Evolutionary conservation across 371 early-diverging fungal species (phyloP), one percentile per base, ranked within the genome.

Genomic region (Phascolomyces articulosus): DNA sequence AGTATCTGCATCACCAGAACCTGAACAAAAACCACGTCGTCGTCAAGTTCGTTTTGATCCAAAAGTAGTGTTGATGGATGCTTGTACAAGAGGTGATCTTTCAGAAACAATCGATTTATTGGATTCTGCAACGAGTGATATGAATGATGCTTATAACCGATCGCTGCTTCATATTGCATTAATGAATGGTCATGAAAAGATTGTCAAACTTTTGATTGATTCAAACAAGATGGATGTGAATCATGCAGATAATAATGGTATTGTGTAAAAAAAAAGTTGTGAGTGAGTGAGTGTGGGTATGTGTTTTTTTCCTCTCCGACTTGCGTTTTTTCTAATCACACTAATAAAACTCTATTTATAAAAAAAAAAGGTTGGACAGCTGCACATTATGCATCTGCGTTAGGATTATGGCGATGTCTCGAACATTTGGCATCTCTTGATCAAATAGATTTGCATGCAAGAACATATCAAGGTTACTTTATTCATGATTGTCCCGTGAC

Each of bases 361-460:
- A n/a, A n/a, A n/a, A n/a, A n/a, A n/a, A n/a, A n/a, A 79, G 80
- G 80, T n/a, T 79, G 82, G 79, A 79, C 82, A 4, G 74, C 77
- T 31, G 65, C 77, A 53, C 82, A 82, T 66, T 82, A 82, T 65
- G 75, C 82, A 40, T 75, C 82, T 23, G 74, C 75, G 1, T 63
- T 82, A 16, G 71, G 71, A 6, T 64, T 74, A 38, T 82, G 82
- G 82, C 49, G 51, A n/a, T 67, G 75, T 20, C 56, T 82, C 10
- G 70, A 75, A 38, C 69, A 61, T 31, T 55, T 82, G 21, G 62
- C 69, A 16, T 66, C 69, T 55, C 62, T 64, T 27, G 55, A 69
- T 27, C 51, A 73, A 20, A 69, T 64, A 44, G 41, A 79, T 58
- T 40, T 79, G 21, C 48, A 73, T 59, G 74, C 73, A 67, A 65